Conservation (phyloP, 305 asterid genomes). For the Rubia tinctorum region DNA sequence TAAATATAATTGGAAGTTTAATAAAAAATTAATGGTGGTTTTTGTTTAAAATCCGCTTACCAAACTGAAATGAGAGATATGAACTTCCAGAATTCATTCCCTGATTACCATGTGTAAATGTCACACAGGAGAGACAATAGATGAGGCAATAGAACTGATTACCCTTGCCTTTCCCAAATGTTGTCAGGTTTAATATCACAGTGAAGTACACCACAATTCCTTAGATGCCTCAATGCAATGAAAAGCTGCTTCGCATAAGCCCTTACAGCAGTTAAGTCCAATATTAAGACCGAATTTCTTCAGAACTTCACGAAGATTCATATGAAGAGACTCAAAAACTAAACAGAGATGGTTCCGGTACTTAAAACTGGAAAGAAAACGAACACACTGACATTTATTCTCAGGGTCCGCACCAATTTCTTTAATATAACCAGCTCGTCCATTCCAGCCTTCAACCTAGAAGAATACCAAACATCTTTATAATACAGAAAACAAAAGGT, state of each 20-base stretch:
- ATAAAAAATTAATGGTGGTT: too few relatives aligned
- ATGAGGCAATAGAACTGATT: too few relatives aligned
- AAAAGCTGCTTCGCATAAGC: slow-evolving; percentile 96
- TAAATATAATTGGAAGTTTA: too few relatives aligned
- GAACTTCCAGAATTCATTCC: too few relatives aligned
- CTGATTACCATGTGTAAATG: too few relatives aligned
- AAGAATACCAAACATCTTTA: background rate
- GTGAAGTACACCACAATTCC: slow-evolving; percentile 94
- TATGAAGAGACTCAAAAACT: slow-evolving; percentile 99
- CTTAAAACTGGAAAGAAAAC: slow-evolving; percentile 92
- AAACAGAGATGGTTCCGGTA: slow-evolving; percentile 97
- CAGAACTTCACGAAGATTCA: slow-evolving; percentile 97
- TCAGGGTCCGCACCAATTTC: slow-evolving; percentile 97
- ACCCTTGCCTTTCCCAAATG: too few relatives aligned
- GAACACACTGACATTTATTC: slow-evolving; percentile 94
- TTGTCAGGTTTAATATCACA: slow-evolving; percentile 99
- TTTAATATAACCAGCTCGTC: slow-evolving; percentile 89
- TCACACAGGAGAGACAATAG: too few relatives aligned
- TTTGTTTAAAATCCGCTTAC: too few relatives aligned
- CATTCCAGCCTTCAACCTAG: slow-evolving; percentile 97
- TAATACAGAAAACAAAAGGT: background rate
- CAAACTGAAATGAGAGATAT: too few relatives aligned
- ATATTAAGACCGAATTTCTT: slow-evolving; percentile 99
- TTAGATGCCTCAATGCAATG: slow-evolving; percentile 88
- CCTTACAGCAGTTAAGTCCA: slow-evolving; percentile 98